Conservation (phyloP, 331 rosid species). For the Telfairia occidentalis region DNA sequence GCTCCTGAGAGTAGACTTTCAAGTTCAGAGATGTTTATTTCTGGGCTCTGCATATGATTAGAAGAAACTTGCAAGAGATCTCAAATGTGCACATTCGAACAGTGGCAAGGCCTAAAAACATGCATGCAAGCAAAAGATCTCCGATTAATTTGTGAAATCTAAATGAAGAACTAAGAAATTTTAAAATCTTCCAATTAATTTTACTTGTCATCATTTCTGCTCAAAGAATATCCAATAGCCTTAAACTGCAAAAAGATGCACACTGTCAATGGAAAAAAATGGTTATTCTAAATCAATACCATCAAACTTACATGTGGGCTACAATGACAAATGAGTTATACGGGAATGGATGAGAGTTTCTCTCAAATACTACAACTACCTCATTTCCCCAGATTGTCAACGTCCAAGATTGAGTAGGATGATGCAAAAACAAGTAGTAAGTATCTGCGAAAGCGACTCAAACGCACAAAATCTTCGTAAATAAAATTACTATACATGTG, state of each 20-base stretch:
- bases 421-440: conserved; percentile 71
- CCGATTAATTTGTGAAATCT: neutral
- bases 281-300: neutral
- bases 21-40: conserved; percentile 94
- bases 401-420: conserved; percentile 80
- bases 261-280: neutral
- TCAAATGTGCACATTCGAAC: neutral
- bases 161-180: neutral
- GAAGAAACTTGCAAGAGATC: neutral
- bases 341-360: neutral
- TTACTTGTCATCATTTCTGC: neutral
- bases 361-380: conserved; percentile 29
- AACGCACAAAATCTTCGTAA: neutral
- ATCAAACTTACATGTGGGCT: conserved; percentile 17
- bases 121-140: neutral
- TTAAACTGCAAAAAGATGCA: neutral
- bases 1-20: conserved; percentile 92
- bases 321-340: neutral
- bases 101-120: neutral
- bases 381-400: conserved; percentile 74
- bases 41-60: conserved; percentile 43
- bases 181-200: neutral
- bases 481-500: neutral
- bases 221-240: neutral
- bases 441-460: conserved; percentile 39